Base-by-base conservation (phyloP, 2,329 filamentous ascomycete species). In the Colletotrichum endophyticum region DNA sequence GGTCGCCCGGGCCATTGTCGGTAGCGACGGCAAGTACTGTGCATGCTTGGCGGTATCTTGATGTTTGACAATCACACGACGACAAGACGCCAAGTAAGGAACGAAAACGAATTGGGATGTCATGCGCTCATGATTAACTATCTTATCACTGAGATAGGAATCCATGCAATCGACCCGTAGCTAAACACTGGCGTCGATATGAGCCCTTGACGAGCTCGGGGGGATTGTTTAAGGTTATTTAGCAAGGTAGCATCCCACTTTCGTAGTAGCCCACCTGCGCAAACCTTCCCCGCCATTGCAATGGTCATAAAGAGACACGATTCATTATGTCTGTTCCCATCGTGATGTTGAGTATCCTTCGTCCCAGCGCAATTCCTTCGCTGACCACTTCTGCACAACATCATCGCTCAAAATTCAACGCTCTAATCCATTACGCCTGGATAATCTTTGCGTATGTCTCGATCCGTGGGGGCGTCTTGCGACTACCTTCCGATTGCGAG, bases 151-250 rank as follows among this genome's bases (percentile, higher is more conserved):
- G 32, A 32, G 28, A 36, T 22, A 56, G 32, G 61, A 30, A 22
- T 28, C 59, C 59, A 70, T 66, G 64, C 66, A 70, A 74, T 70
- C 66, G 74, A 61, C 53, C 32, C 74, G 32, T 34, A 13, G 4
- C n/a, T 44, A 8, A 6, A 25, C 13, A n/a, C n/a, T 25, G 19
- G 44, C 28, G 56, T 61, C 71, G 32, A 76, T 75, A 5, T 75
- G 74, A 76, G 61, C 71, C 74, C 64, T 66, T 30, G 8, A n/a
- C n/a, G 59, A 61, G 28, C 25, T 75, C 74, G 71, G 66, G 66
- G 25, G 49, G 63, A 74, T 15, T 15, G 34, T 30, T 53, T 28
- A 25, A 30, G 49, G 36, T 66, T 64, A 44, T 36, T 39, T 28
- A 28, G 22, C 27, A 49, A 25, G n/a, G 9, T 16, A 16, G 27